Evolutionary conservation across 208 protist species (phyloP), one percentile per base, ranked within the genome.

Genomic region (Vickermania ingenoplastis): DNA sequence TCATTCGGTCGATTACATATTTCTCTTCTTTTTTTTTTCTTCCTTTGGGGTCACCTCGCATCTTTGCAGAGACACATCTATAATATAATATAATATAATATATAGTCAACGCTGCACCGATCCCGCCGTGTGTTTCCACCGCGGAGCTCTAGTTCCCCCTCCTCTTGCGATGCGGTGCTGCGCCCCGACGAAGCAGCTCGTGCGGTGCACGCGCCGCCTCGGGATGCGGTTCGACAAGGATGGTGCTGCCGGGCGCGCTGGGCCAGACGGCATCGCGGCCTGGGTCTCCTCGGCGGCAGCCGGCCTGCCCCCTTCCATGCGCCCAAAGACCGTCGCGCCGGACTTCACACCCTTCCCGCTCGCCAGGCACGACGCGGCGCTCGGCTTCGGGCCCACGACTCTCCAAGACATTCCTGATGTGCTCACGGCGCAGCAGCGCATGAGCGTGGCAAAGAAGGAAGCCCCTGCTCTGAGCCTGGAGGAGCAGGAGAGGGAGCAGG

Each of bases 341-440:
- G 61, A 80, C 53, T 92, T 91, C 57, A 95, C 83, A 0, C 88
- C 88, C 0, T 95, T 92, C 64, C 88, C 88, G 11, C 65, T 95
- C 21, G 84, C 88, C 1, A 88, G 81, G 62, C 82, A 91, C 63
- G 88, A 95, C 59, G 78, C 61, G 14, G 62, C 68, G 0, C 57
- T 95, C 36, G 88, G 84, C 21, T 91, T 86, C 56, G 88, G 88
- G 0, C 88, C 88, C 30, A 76, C 89, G 59, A 73, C 81, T 11
- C 49, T 95, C 36, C 71, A 49, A 23, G 77, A 95, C 55, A 79
- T 95, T 52, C 83, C 87, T 2, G 87, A 94, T 59, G 67, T 94
- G 31, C 83, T 83, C 50, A 48, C 45, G 5, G 81, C 79, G 3
- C 25, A 65, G 41, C 62, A 64, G 31, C 75, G 81, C 25, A 76